Evolutionary conservation across 2,329 filamentous ascomycete genomes (phyloP).

Genomic region (Fusarium continuum): DNA sequence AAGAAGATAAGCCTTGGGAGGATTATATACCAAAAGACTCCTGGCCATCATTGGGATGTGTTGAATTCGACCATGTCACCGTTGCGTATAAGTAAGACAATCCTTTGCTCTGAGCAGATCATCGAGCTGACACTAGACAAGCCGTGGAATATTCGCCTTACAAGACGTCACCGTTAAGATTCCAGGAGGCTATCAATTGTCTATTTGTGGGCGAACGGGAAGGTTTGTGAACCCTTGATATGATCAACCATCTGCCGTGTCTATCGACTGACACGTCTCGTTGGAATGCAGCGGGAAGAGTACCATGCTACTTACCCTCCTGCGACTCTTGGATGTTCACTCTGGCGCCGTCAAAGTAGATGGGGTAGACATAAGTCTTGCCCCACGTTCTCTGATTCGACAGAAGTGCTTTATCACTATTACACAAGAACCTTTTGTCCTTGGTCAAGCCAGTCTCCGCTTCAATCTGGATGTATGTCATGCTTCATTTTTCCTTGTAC

Average conservation of each 20-base stretch:
- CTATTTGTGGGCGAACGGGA: not conserved
- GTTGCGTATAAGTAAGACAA: not conserved
- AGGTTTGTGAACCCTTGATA: not conserved
- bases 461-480: not conserved
- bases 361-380: not conserved
- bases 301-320: not conserved
- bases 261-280: not conserved
- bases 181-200: too few species aligned
- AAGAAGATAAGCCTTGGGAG: accelerated
- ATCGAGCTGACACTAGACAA: too few species aligned
- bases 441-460: not conserved
- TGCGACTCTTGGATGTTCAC: not conserved
- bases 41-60: not conserved
- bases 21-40: accelerated
- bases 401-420: not conserved
- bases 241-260: accelerated
- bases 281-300: not conserved
- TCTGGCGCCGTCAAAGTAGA: not conserved
- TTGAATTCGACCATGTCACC: not conserved
- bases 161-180: too few species aligned
- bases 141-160: too few species aligned
- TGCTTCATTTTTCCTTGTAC: not conserved
- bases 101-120: too few species aligned
- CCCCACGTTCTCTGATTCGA: accelerated
- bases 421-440: not conserved